phyloP scores from a whole-genome alignment of 2,329 filamentous ascomycete genomes.

The Canariomyces notabilis region DNA sequence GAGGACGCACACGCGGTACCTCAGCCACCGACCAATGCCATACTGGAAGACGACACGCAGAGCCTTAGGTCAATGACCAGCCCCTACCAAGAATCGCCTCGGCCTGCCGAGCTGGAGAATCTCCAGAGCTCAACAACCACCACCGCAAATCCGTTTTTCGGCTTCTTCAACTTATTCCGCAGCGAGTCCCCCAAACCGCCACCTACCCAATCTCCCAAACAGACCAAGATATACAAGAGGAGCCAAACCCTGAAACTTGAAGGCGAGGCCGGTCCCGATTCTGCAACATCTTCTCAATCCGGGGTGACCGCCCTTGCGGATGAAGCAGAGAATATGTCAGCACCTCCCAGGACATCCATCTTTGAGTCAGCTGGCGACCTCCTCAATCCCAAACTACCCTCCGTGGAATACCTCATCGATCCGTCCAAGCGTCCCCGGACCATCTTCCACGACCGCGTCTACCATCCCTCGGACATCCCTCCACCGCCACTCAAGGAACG shows the following conservation, averaged over 20 bases:
- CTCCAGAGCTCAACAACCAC: constrained; percentile 30
- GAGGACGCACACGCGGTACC: constrained; percentile 57
- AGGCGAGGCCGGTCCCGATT: constrained; percentile 30
- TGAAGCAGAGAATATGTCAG: constrained; percentile 46
- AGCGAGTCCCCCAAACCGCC: constrained; percentile 48
- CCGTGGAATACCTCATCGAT: constrained; percentile 75
- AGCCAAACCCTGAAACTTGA: constrained; percentile 65
- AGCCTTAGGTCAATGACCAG: constrained; percentile 47
- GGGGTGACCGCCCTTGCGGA: constrained; percentile 43
- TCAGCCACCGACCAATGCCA: constrained; percentile 62
- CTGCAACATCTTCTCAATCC: constrained; percentile 33
- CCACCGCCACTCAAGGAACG: constrained; percentile 64
- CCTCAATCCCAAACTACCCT: constrained; percentile 81
- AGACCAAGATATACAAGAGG: constrained; percentile 67
- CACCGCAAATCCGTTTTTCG: constrained; percentile 51
- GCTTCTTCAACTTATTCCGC: constrained; percentile 71
- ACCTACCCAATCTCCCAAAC: constrained; percentile 48
- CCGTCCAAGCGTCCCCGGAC: constrained; percentile 76
- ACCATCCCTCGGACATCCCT: constrained; percentile 90
- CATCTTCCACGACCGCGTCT: constrained; percentile 95
- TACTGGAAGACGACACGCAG: constrained; percentile 60
- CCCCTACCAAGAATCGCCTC: constrained; percentile 27
- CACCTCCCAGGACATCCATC: constrained; percentile 85
- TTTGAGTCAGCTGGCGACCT: constrained; percentile 94
- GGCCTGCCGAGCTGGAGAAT: constrained; percentile 21